Percentiles rank a stretch among this genome's conserved stretches.
Conservation (phyloP, 805 yeast species). For the Metschnikowia shivogae region DNA sequence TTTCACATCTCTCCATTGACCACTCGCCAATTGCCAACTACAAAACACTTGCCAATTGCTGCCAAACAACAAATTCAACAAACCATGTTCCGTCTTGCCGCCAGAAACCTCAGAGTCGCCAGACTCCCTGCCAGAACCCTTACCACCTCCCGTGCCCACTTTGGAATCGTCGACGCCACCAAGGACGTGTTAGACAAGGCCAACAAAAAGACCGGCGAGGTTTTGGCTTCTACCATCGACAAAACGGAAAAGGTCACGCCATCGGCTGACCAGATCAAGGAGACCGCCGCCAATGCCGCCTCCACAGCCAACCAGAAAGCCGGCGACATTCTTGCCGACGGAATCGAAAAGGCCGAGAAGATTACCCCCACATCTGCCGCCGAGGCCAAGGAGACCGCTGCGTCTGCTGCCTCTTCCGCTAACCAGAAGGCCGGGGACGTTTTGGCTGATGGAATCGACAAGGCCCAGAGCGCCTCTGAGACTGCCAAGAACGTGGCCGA, state of each 20-base stretch:
- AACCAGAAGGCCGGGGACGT: slow-evolving; percentile 28
- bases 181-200: slow-evolving; percentile 32
- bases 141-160: slow-evolving; percentile 9
- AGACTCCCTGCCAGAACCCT: slow-evolving; percentile 10
- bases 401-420: slow-evolving; percentile 4
- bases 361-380: slow-evolving; percentile 7
- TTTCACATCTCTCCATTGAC: background rate
- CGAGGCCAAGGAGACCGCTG: slow-evolving; percentile 9
- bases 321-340: slow-evolving; percentile 32
- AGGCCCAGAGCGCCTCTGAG: slow-evolving; percentile 15
- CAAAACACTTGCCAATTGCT: no score
- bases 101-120: slow-evolving; percentile 11
- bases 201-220: slow-evolving; percentile 38
- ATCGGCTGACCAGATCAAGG: slow-evolving; percentile 17
- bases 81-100: slow-evolving; percentile 13
- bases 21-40: background rate
- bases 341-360: slow-evolving; percentile 25
- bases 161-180: slow-evolving; percentile 30
- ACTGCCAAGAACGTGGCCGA: slow-evolving; percentile 13
- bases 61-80: background rate
- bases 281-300: slow-evolving; percentile 21
- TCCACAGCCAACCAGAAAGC: slow-evolving; percentile 25
- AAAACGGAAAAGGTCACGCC: slow-evolving; percentile 27
- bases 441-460: slow-evolving; percentile 30
- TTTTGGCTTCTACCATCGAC: slow-evolving; percentile 38